Evolutionary conservation across 1,139 yeast species (phyloP), one percentile per base, ranked within the genome.

Genomic region (Geotrichum cucujoidarum): DNA sequence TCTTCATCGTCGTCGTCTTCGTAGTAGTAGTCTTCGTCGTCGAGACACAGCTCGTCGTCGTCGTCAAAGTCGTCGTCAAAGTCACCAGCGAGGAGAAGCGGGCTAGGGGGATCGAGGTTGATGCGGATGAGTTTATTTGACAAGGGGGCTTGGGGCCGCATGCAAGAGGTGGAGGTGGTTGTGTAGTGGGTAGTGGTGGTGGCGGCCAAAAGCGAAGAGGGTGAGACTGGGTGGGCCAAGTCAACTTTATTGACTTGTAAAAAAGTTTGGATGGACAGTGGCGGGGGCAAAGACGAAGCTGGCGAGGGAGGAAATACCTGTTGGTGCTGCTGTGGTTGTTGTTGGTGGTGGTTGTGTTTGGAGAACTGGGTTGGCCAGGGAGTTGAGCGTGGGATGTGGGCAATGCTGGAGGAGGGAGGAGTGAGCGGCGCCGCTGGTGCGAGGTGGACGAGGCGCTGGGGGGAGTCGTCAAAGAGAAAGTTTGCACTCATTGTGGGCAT

Each of bases 41-140:
- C n/a, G n/a, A n/a, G n/a, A n/a, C n/a, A n/a, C n/a, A n/a, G n/a
- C 30, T 27, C 30, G 10, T 4, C 3, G 21, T 34, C 34, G 16
- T 27, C n/a, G 29, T 31, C 30, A 4, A 21, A 11, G 4, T 30
- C 29, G 4, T 32, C 37, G 14, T 24, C 38, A n/a, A 25, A 18
- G 17, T 24, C 24, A 22, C 14, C 24, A 4, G 57, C 53, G 25
- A 56, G 52, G 25, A 53, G 21, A 47, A 57, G 43, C 6, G 57
- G 61, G 21, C 54, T 53, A 14, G 57, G 58, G 7, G 60, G 60
- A 16, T 39, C 60, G 14, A 57, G 51, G 48, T 57, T 57, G 49
- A 56, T 52, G 27, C 53, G 53, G 39, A 57, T 57, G 13, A 54
- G 48, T n/a, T 40, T 48, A 45, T 54, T 45, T 30, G 49, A 53